Conservation (phyloP, 2,329 filamentous ascomycete genomes). For the Lachnellula subtilissima region DNA sequence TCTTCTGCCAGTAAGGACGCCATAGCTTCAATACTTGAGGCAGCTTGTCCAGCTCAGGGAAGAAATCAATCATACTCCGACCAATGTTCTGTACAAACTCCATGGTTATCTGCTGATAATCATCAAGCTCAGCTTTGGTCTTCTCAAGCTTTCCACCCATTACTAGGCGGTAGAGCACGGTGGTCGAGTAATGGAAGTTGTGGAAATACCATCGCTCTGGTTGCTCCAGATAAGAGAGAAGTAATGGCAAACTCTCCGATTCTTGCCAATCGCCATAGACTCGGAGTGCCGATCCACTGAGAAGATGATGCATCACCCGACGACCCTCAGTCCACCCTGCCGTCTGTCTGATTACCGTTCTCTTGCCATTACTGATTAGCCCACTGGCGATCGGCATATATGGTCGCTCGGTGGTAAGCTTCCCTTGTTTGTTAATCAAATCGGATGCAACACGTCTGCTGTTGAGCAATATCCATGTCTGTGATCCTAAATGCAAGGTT, state of each 20-base stretch:
- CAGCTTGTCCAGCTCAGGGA: not conserved
- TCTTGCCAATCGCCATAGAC: constrained; percentile 1
- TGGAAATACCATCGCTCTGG: not conserved
- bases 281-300: not conserved
- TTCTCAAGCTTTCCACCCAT: not conserved
- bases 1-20: not conserved
- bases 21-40: not conserved
- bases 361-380: constrained; percentile 31
- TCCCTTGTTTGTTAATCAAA: constrained; percentile 32
- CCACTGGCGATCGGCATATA: constrained; percentile 32
- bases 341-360: constrained; percentile 13
- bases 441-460: constrained; percentile 30
- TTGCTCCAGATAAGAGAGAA: not conserved
- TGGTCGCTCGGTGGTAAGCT: constrained; percentile 31
- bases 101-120: not conserved
- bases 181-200: not conserved
- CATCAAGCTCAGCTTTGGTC: not conserved
- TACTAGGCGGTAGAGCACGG: not conserved
- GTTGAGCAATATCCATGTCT: constrained; percentile 36
- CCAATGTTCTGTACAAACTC: not conserved
- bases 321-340: not conserved
- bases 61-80: not conserved
- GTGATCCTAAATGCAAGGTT: constrained; percentile 20
- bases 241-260: not conserved
- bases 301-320: not conserved